Evolutionary conservation across 164 flowering plant genomes (phyloP).

Genomic region (Magnolia kwangsiensis): DNA sequence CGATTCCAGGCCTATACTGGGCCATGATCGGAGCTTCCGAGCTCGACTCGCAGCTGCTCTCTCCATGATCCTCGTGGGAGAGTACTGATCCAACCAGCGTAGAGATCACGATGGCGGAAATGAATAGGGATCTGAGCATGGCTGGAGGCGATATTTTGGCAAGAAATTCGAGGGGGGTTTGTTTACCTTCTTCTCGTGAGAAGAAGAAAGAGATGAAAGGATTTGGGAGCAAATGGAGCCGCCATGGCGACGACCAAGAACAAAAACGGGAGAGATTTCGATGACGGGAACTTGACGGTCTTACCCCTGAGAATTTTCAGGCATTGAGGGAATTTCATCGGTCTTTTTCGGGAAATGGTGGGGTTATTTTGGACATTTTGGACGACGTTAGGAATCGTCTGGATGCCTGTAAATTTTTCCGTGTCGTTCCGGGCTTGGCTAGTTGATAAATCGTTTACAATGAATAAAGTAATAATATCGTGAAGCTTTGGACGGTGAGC

Average conservation of each 20-base stretch:
- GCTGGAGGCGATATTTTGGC: background rate
- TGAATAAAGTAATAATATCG: no score
- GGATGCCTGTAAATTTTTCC: no score
- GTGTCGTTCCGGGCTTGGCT: no score
- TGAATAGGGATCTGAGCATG: slow-evolving; percentile 29
- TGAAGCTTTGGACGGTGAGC: no score
- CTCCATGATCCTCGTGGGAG: slow-evolving; percentile 66
- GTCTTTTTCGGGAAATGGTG: background rate
- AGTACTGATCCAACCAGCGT: slow-evolving; percentile 23
- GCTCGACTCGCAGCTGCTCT: slow-evolving; percentile 62
- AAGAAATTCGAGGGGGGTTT: background rate
- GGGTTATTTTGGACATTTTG: background rate
- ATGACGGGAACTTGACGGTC: background rate
- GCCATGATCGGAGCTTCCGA: slow-evolving; percentile 50
- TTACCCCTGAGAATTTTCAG: background rate
- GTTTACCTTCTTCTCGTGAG: background rate
- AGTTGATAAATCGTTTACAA: no score
- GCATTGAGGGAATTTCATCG: no score
- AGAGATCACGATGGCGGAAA: slow-evolving; percentile 11
- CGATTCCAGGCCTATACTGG: slow-evolving; percentile 56
- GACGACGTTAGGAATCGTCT: background rate
- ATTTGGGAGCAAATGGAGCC: background rate
- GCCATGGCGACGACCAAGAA: background rate
- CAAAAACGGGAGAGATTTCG: background rate
- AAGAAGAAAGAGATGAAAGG: background rate